Evolutionary conservation across 441 rosid genomes (phyloP), one percentile per base, ranked within the genome.

Genomic region (Arabidopsis lyrata): DNA sequence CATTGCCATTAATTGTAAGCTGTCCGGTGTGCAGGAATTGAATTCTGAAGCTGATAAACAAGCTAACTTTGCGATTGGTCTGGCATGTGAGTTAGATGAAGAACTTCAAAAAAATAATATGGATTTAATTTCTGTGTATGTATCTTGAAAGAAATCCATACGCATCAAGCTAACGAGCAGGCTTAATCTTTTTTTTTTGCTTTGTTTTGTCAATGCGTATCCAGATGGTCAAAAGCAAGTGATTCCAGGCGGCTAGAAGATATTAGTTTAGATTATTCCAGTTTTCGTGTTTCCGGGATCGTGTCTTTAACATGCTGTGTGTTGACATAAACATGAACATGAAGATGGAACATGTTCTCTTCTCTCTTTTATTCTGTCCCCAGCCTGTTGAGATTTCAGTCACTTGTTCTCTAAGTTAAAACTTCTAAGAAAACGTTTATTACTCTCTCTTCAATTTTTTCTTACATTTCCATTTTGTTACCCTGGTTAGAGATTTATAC

Each of bases 11-110:
- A 57, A 74, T 2, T 32, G 11, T 9, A 16, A 66, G 60, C 24
- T 59, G 45, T 66, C 10, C 66, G 42, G 74, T 74, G 64, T 82
- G 62, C 69, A 93, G 98, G 91, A 91, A 77, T 77, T 53, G 45
- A 91, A 94, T 73, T 79, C 89, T 11, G 92, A 83, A 27, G 99
- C 97, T 35, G 99, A 92, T 83, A 77, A 75, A 14, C 91, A 85
- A 71, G 99, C 99, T 44, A 94, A 92, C 78, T 78, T 58, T 58
- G 97, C 87, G 57, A 48, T 90, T 34, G 14, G 69, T 72, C 94
- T 94, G 32, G 74, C 35, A 67, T 88, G 97, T 94, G 70, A 81
- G 84, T n/a, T 71, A 24, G 35, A 64, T 49, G 36, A 36, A 56
- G 31, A 18, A 48, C 58, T 18, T 18, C 13, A n/a, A n/a, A n/a